These are phyloP conservation scores for Psilocybe azurescens DNA, from an alignment of 768 basidiomycete species.

Conservation along the genomic window DNA sequence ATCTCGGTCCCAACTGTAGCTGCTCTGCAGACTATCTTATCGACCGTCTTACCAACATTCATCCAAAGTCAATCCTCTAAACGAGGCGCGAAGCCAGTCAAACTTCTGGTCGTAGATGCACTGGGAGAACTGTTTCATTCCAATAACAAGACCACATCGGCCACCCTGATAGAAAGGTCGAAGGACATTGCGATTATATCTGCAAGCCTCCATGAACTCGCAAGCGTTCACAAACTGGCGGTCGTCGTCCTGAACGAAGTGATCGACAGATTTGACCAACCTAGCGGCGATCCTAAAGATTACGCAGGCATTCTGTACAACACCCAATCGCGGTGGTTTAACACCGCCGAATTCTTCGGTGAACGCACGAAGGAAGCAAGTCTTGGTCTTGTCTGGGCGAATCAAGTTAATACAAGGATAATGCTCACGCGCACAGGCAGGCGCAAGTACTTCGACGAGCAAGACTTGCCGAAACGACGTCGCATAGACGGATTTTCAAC, in stretches of 20 bases:
- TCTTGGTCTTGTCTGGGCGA: conserved; percentile 93
- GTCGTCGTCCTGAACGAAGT: conserved; percentile 92
- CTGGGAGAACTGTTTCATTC: conserved; percentile 86
- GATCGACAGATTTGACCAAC: conserved; percentile 69
- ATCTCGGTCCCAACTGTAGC: conserved; percentile 59
- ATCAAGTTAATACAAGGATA: conserved; percentile 85
- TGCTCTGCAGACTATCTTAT: conserved; percentile 59
- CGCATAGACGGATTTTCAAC: conserved; percentile 13
- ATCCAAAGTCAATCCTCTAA: conserved; percentile 40
- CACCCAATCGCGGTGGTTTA: conserved; percentile 80
- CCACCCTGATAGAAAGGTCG: conserved; percentile 75
- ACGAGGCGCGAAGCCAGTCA: conserved; percentile 59
- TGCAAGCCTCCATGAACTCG: conserved; percentile 71
- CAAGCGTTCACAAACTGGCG: conserved; percentile 65
- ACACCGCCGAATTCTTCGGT: conserved; percentile 61
- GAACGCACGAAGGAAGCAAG: conserved; percentile 78
- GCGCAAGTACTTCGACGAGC: conserved; percentile 56
- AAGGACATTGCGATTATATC: conserved; percentile 72
- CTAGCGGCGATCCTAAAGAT: conserved; percentile 24
- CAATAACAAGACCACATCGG: conserved; percentile 58
- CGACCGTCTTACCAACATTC: conserved; percentile 56
- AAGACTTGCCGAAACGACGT: conserved; percentile 31
- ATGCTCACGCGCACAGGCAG: conserved; percentile 82
- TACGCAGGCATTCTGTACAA: conserved; percentile 60
- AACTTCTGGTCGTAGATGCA: conserved; percentile 86